phyloP scores from a whole-genome alignment of 2,329 filamentous ascomycete species.

The Penicillium sp. region DNA sequence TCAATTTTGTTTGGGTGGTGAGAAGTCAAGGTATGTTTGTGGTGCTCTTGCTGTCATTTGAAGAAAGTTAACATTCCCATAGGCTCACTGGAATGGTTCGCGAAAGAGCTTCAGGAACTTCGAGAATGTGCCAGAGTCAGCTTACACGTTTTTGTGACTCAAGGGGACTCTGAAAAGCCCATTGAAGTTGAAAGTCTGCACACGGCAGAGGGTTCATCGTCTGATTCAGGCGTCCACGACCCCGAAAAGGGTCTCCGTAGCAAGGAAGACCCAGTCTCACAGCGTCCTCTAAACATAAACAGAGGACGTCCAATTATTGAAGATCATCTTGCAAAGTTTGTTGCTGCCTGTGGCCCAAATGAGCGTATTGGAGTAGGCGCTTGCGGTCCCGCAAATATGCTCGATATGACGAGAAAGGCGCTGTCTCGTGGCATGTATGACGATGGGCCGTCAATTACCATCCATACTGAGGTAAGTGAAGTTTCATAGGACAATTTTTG shows the following conservation, averaged over 20 bases:
- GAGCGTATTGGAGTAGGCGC: slow-evolving; percentile 7
- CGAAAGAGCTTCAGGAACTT: slow-evolving; percentile 8
- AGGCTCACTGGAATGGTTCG: slow-evolving; percentile 12
- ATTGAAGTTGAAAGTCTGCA: not conserved
- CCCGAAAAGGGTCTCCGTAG: slow-evolving; percentile 1
- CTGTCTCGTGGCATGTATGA: not conserved
- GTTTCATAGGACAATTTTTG: not conserved
- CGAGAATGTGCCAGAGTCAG: slow-evolving; percentile 1
- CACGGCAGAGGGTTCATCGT: not conserved
- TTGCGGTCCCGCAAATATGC: slow-evolving; percentile 7
- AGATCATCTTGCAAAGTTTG: not conserved
- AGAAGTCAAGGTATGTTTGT: slow-evolving; percentile 1
- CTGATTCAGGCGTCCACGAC: not conserved
- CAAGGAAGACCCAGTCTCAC: not conserved
- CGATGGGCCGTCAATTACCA: slow-evolving; percentile 4
- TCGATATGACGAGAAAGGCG: slow-evolving; percentile 2
- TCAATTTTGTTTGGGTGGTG: slow-evolving; percentile 16
- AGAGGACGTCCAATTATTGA: slow-evolving; percentile 9
- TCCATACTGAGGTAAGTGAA: slow-evolving; percentile 9
- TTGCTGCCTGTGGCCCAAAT: not conserved
- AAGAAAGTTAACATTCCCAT: not conserved
- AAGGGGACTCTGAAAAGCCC: not conserved
- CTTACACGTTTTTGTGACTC: slow-evolving; percentile 1
- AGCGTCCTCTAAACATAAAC: not conserved
- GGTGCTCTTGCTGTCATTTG: too few species aligned